Evolutionary conservation across 2,329 filamentous ascomycete species (phyloP).

Genomic region (Acephala macrosclerotiorum): DNA sequence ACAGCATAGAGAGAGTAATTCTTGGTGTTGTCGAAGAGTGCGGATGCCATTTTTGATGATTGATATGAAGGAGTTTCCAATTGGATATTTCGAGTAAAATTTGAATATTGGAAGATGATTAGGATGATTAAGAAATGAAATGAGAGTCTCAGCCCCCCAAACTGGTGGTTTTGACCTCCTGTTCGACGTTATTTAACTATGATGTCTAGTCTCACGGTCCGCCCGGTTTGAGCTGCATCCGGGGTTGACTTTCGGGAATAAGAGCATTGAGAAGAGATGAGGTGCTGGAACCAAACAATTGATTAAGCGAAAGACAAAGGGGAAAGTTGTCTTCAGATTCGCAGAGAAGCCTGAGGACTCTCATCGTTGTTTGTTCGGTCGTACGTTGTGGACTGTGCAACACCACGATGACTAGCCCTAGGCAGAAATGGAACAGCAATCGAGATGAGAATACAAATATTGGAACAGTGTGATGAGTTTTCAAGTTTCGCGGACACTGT

Average conservation of each 20-base stretch:
- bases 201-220: slow-evolving; percentile 4
- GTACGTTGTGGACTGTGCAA: no score
- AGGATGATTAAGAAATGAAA: neutral
- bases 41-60: slow-evolving; percentile 20
- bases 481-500: no score
- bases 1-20: slow-evolving; percentile 31
- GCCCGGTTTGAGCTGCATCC: neutral
- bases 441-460: no score
- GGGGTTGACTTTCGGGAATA: neutral
- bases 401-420: no score
- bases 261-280: neutral
- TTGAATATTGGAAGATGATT: neutral
- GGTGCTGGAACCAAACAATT: neutral
- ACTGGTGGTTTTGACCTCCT: neutral
- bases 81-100: no score
- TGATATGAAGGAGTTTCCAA: neutral
- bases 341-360: neutral
- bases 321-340: no score
- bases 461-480: no score
- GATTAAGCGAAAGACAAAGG: no score
- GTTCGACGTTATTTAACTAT: neutral
- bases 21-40: slow-evolving; percentile 18
- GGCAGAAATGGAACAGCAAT: no score
- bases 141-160: neutral
- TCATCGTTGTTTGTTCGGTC: no score